Base-by-base conservation (phyloP, 441 rosid genomes). In the Bruguiera hainesii region DNA sequence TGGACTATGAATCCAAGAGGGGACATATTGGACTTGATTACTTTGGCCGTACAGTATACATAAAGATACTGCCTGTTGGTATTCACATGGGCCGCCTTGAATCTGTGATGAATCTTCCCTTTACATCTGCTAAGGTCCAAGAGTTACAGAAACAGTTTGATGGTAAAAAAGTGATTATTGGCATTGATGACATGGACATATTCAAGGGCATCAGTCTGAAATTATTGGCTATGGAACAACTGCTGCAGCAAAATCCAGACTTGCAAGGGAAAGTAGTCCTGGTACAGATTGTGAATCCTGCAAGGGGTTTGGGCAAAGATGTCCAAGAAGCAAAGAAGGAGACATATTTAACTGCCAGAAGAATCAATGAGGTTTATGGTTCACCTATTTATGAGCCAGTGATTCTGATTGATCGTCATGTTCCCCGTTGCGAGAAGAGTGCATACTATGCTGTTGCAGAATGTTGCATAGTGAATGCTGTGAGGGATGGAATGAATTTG, bases 401-500 rank as follows among this genome's bases (percentile, higher is more conserved):
- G 51, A 69, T 92, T 82, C 79, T 92, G 58, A 87, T 92, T 35
- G 96, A 89, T 70, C 91, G 89, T 53, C 89, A 63, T 33, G 96
- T 90, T 79, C 90, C 88, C 5, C 91, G 89, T 33, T 87, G 68
- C 64, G 98, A 92, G 81, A 90, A 88, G 84, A 82, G 88, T 64
- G 98, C 98, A 5, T 90, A 88, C 66, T 92, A 89, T 75, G 85
- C 95, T 42, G 58, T 85, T 52, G 97, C 98, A 20, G 97, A 92
- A 60, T 92, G 96, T 68, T 89, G 96, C 82, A 78, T 90, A 51
- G 95, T 92, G 71, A 92, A 82, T 77, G 96, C 96, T 15, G 95
- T 92, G 64, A 88, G 98, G 77, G 98, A 92, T 79, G 98, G 98
- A 57, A 88, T 92, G 98, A 92, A 92, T 77, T 76, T 92, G 52